A percentile compares a stretch with the other conserved stretches of the same genome.
Evolutionary conservation across 352 stramenopile species (phyloP).

Genomic region (Pythium aristosporum): DNA sequence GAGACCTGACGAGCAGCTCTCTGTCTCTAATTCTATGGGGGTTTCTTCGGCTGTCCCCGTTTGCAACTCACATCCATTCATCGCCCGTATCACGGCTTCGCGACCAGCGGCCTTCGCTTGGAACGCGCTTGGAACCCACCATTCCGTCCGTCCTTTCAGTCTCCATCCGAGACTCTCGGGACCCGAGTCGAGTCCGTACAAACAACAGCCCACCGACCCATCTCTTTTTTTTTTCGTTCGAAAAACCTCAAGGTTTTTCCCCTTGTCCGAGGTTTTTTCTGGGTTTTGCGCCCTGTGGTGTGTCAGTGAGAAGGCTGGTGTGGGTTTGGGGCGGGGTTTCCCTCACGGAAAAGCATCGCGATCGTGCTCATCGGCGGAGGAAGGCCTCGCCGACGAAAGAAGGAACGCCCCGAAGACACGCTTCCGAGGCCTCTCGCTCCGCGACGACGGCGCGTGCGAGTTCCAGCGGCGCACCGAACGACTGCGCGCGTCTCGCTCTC

Average conservation of each 20-base stretch:
- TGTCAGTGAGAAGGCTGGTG: slow-evolving; percentile 25
- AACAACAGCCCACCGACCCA: not conserved
- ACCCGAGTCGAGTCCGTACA: too few species aligned
- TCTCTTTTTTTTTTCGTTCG: not conserved
- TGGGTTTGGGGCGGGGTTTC: slow-evolving; percentile 20
- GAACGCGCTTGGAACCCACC: too few species aligned
- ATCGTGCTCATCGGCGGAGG: slow-evolving; percentile 4
- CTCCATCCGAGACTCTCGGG: not conserved
- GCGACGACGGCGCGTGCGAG: slow-evolving; percentile 13
- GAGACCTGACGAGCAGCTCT: slow-evolving; percentile 16
- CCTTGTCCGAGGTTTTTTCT: slow-evolving; percentile 8
- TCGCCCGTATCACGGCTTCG: not conserved
- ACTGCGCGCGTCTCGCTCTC: slow-evolving; percentile 5
- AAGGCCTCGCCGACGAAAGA: slow-evolving; percentile 3
- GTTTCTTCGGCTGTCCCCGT: not conserved
- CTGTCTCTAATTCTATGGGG: not conserved
- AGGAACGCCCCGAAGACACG: not conserved
- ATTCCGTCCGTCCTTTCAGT: not conserved
- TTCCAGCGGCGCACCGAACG: not conserved
- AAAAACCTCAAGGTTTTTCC: slow-evolving; percentile 18
- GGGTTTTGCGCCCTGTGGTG: slow-evolving; percentile 13
- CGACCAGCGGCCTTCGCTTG: too few species aligned
- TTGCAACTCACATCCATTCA: not conserved
- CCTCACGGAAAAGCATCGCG: slow-evolving; percentile 22
- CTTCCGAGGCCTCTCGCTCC: slow-evolving; percentile 2